A percentile compares a stretch with the other conserved stretches of the same genome.
Conservation (phyloP, 768 basidiomycete species). For the Sporobolomyces roseus region DNA sequence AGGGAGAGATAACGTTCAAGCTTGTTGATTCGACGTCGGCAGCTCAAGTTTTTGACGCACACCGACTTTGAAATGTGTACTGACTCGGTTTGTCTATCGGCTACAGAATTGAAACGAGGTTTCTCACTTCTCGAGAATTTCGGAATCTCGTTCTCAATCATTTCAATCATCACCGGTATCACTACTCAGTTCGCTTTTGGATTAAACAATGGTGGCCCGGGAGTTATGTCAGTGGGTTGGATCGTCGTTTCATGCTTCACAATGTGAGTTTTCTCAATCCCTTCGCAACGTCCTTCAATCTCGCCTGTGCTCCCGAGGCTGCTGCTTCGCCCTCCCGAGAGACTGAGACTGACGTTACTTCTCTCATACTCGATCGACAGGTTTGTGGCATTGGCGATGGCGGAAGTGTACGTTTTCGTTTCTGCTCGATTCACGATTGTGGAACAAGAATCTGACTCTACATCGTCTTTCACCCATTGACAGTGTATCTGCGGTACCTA, state of each 20-base stretch:
- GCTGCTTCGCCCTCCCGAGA: too few relatives aligned
- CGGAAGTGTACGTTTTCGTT: too few relatives aligned
- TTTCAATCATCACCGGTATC: conserved; percentile 64
- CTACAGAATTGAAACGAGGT: conserved; percentile 29
- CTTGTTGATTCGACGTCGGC: too few relatives aligned
- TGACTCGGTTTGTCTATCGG: conserved; percentile 16
- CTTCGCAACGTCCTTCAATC: too few relatives aligned
- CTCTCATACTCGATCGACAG: too few relatives aligned
- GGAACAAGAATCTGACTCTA: too few relatives aligned
- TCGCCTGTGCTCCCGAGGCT: too few relatives aligned
- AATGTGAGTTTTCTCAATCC: conserved; percentile 50
- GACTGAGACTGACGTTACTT: too few relatives aligned
- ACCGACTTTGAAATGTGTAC: conserved; percentile 13
- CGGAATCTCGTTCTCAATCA: conserved; percentile 63
- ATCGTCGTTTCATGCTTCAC: conserved; percentile 55
- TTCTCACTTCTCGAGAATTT: conserved; percentile 35
- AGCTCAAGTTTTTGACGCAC: too few relatives aligned
- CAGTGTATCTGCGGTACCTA: conserved; percentile 54
- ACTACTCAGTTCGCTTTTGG: conserved; percentile 59
- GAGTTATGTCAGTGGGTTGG: conserved; percentile 52
- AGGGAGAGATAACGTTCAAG: too few relatives aligned
- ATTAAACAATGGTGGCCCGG: conserved; percentile 67
- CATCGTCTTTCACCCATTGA: too few relatives aligned
- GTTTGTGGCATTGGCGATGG: conserved; percentile 71
- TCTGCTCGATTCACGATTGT: too few relatives aligned